A percentile compares a stretch with the other conserved stretches of the same genome.
phyloP scores from a whole-genome alignment of 805 yeast genomes.

The Myxozyma neotropica region DNA sequence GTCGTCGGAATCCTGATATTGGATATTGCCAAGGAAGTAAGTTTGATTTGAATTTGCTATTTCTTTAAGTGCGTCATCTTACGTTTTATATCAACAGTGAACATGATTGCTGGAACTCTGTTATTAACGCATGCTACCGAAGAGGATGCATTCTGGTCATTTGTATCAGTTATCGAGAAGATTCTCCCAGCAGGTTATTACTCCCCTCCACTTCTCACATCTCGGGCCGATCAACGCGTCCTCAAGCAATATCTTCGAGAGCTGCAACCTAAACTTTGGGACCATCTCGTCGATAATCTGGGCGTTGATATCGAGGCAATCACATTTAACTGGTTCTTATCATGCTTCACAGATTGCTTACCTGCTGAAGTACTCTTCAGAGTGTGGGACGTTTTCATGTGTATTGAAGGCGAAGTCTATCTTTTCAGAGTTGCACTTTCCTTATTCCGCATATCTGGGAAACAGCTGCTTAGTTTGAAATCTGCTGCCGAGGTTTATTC shows the following conservation, averaged over 20 bases:
- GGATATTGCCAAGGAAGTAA: conserved; percentile 60
- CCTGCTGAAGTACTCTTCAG: conserved; percentile 56
- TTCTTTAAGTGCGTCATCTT: too few relatives aligned
- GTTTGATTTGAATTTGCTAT: background rate
- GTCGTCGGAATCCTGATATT: conserved; percentile 50
- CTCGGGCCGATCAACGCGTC: conserved; percentile 49
- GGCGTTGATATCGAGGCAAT: conserved; percentile 54
- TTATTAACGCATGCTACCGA: conserved; percentile 50
- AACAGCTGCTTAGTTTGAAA: conserved; percentile 33
- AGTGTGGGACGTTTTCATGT: conserved; percentile 53
- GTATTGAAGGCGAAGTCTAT: conserved; percentile 46
- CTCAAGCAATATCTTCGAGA: conserved; percentile 45
- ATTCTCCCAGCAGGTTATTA: conserved; percentile 52
- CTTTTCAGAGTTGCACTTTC: conserved; percentile 43
- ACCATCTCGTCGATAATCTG: conserved; percentile 43
- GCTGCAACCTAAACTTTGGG: conserved; percentile 47
- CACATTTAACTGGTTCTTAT: conserved; percentile 60
- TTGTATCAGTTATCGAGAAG: conserved; percentile 52
- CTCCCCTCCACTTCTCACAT: conserved; percentile 42
- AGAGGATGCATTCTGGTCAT: conserved; percentile 59
- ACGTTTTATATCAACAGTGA: too few relatives aligned
- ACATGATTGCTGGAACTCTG: conserved; percentile 57
- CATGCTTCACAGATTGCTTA: conserved; percentile 56
- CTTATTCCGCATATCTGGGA: conserved; percentile 39
- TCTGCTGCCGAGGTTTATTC: conserved; percentile 41